Evolutionary conservation across 768 basidiomycete species (phyloP), one percentile per base, ranked within the genome.

Genomic region (Flagelloscypha sp.): DNA sequence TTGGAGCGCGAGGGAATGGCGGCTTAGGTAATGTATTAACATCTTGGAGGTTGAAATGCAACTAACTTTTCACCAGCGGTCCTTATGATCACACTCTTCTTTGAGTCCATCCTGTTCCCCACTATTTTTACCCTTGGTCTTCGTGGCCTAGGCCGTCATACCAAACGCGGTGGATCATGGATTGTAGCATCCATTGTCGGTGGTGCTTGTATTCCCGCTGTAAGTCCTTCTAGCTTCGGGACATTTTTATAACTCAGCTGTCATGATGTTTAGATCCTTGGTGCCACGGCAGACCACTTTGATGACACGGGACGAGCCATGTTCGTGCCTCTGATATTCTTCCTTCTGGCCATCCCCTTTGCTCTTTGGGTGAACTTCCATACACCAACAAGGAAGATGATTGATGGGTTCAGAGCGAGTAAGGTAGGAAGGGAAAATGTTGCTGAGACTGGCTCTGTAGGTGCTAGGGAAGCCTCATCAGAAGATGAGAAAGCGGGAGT

Each of bases 71-170:
- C n/a, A n/a, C n/a, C n/a, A n/a, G 50, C 53, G 2, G 55, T 59
- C 54, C 38, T 59, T 15, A 54, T 44, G 30, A 28, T 57, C n/a
- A 52, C 56, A 1, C 37, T 59, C 7, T 59, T 58, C 44, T 59
- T 59, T 16, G 58, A 59, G 46, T 58, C 56, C 30, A 55, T 59
- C 16, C 54, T 53, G 20, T 59, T 59, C 55, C 58, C 58, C 3
- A 59, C 58, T 18, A 59, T 59, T 24, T 56, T 59, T 9, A 56
- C 54, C 0, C 36, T 59, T 6, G 58, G 56, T 1, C 56, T 59
- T 28, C 47, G 56, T 19, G 58, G 58, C 5, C 39, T 59, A 21
- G 58, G 58, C 6, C 44, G 45, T 18, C 58, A 59, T 36, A 58
- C 58, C 8, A 59, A 59, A 54, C 47, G 56, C 28, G 58, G 48